A percentile compares a stretch with the other conserved stretches of the same genome.
These are phyloP conservation scores for Trichocladium antarcticum DNA, from an alignment of 495 filamentous ascomycete genomes.

Conservation along the genomic window DNA sequence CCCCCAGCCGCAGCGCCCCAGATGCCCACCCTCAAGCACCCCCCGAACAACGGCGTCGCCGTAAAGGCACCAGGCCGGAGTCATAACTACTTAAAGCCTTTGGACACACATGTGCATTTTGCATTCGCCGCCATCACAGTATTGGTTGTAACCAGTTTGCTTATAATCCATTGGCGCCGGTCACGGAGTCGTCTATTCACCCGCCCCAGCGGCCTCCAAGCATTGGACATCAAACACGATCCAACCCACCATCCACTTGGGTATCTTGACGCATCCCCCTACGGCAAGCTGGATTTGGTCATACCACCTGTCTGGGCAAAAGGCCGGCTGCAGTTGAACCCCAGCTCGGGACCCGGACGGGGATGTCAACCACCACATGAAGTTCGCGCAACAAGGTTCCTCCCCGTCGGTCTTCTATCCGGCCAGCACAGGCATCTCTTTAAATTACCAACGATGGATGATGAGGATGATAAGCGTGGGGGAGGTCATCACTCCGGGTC, in stretches of 20 bases:
- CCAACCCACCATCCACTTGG: neutral
- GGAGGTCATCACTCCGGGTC: conserved; percentile 28
- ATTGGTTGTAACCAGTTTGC: conserved; percentile 11
- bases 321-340: neutral
- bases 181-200: neutral
- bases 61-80: conserved; percentile 16
- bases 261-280: neutral
- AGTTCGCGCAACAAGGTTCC: conserved; percentile 4
- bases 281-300: neutral
- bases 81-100: conserved; percentile 16
- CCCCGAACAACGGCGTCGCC: conserved; percentile 26
- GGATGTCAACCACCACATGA: conserved; percentile 4
- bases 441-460: conserved; percentile 19
- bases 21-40: conserved; percentile 35
- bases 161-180: neutral
- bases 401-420: conserved; percentile 4
- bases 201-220: too few species aligned
- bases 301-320: neutral
- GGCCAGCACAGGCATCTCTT: conserved; percentile 9
- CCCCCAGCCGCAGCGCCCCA: conserved; percentile 10
- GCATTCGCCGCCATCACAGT: conserved; percentile 21
- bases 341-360: neutral
- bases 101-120: conserved; percentile 24
- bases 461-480: conserved; percentile 2
- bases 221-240: neutral